Conservation (phyloP, 2,329 filamentous ascomycete genomes). For the Trichoderma arundinaceum region DNA sequence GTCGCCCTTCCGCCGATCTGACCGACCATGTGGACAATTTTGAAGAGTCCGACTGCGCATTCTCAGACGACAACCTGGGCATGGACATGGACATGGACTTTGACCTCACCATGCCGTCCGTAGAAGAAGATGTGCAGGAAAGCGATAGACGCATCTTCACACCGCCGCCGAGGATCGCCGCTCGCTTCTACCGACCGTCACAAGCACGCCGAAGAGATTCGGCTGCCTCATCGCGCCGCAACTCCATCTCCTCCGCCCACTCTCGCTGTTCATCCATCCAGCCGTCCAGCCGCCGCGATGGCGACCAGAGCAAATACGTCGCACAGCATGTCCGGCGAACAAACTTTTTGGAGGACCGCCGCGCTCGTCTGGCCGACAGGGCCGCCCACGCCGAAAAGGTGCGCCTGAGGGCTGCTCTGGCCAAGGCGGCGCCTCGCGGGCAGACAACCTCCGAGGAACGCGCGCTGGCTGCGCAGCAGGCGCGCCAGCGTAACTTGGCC, state of each 20-base stretch:
- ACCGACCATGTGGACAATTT: constrained; percentile 50
- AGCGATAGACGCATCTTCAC: constrained; percentile 53
- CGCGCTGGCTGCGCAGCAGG: constrained; percentile 76
- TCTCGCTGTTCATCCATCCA: constrained; percentile 69
- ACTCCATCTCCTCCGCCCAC: constrained; percentile 78
- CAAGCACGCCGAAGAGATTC: constrained; percentile 74
- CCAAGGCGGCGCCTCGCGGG: constrained; percentile 70
- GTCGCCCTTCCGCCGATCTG: constrained; percentile 50
- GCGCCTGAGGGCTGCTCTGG: constrained; percentile 73
- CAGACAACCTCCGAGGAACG: constrained; percentile 74
- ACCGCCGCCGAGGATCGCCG: constrained; percentile 77
- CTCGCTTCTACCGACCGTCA: constrained; percentile 74
- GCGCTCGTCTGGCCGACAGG: constrained; percentile 77
- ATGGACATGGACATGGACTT: constrained; percentile 42
- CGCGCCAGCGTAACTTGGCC: constrained; percentile 78
- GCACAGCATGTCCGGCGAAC: constrained; percentile 80
- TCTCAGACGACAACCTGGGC: constrained; percentile 38
- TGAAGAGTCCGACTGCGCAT: constrained; percentile 42
- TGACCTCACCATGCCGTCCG: constrained; percentile 48
- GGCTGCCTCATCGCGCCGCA: constrained; percentile 77
- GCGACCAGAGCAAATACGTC: constrained; percentile 74
- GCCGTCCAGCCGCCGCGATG: constrained; percentile 55
- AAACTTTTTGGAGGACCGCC: constrained; percentile 80
- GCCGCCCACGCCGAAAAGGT: constrained; percentile 86
- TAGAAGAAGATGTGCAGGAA: constrained; percentile 46